Conservation (phyloP, 208 protist species). For the Trypanosoma conorhini region DNA sequence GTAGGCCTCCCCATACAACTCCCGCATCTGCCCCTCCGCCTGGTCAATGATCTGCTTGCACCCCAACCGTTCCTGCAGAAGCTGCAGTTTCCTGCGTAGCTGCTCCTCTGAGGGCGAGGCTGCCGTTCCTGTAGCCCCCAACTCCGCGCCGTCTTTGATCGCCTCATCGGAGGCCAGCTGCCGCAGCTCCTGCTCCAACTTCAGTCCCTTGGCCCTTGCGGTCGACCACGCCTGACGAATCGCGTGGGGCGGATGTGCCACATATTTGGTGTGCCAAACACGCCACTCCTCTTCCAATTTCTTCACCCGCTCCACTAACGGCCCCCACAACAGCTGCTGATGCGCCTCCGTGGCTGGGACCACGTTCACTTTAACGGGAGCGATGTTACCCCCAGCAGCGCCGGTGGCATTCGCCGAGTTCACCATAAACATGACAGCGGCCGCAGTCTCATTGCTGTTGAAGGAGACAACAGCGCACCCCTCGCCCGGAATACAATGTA, state of each 20-base stretch:
- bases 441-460: constrained; percentile 26
- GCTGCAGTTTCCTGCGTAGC: constrained; percentile 11
- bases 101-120: constrained; percentile 8
- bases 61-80: constrained; percentile 18
- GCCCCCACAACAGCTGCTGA: constrained; percentile 22
- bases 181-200: constrained; percentile 11
- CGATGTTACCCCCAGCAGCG: not conserved
- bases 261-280: constrained; percentile 15
- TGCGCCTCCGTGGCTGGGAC: constrained; percentile 12
- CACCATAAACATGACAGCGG: constrained; percentile 22
- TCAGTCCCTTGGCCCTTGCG: not conserved
- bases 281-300: constrained; percentile 21
- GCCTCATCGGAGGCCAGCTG: constrained; percentile 3
- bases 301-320: constrained; percentile 1
- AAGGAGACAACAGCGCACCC: constrained; percentile 27
- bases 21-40: constrained; percentile 19
- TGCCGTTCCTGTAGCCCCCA: not conserved
- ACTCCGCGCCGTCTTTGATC: not conserved
- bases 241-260: constrained; percentile 4
- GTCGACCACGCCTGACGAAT: constrained; percentile 17
- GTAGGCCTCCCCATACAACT: constrained; percentile 22
- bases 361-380: not conserved
- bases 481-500: constrained; percentile 20
- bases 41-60: constrained; percentile 15
- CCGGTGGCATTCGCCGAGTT: constrained; percentile 6